Evolutionary conservation across 2,329 filamentous ascomycete species (phyloP), one percentile per base, ranked within the genome.

Genomic region (Sporothrix pseudoabietina): DNA sequence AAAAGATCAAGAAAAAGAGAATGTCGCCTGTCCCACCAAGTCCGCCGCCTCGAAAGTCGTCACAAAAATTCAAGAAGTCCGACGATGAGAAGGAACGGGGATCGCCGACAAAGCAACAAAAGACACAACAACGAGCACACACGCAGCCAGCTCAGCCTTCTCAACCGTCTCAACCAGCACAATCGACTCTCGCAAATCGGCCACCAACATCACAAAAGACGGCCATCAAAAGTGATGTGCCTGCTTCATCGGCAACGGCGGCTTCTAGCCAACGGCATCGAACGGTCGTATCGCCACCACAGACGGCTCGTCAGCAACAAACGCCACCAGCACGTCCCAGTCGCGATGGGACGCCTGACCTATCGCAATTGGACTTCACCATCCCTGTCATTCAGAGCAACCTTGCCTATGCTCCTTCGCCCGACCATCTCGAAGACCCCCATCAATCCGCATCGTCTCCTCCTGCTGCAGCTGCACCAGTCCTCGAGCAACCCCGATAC

Each of bases 261-360:
- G 78, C n/a, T 1, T 14, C 41, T 32, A 30, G 19, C 7, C 65
- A 77, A 65, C 79, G 75, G 73, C 74, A 73, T 72, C 77, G 73
- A 32, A 52, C 75, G 54, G 72, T 76, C 44, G 71, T 81, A 19
- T 78, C 80, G 63, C 77, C 75, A 80, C 16, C 63, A 26, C 59
- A 44, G 59, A 22, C 59, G 10, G 41, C 54, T 19, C 52, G 47
- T 7, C 55, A 69, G n/a, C 82, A 80, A 49, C 78, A 81, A 12
- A 80, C 79, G 19, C 85, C 86, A 49, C 90, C 91, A 44, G 80
- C 83, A 47, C 84, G 91, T 69, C 91, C 91, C 0, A 93, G 90
- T 77, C 86, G 91, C 79, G 88, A 92, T 77, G 90, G 90, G 32
- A 90, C 90, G 0, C 87, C 88, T 5, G 85, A 89, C 73, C 83